phyloP scores from a whole-genome alignment of 202 grass and related monocot species.

The Carex arenaria region DNA sequence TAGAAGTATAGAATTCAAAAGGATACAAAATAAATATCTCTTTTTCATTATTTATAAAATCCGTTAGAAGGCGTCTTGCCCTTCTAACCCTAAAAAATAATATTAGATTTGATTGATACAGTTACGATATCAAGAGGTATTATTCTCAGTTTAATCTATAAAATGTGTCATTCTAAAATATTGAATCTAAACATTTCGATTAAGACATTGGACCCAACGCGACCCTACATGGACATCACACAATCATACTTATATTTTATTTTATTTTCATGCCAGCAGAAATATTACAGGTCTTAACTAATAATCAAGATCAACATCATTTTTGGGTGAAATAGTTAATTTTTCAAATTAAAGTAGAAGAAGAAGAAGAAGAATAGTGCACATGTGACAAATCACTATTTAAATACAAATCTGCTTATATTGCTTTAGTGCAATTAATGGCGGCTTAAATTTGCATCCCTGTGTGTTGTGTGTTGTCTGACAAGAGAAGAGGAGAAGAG shows the following conservation, averaged over 20 bases:
- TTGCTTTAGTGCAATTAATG: neutral
- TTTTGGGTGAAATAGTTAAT: neutral
- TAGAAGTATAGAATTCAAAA: neutral
- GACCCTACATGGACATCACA: neutral
- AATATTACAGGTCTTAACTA: neutral
- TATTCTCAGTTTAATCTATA: neutral
- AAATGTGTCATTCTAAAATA: neutral
- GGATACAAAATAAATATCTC: neutral
- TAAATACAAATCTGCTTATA: neutral
- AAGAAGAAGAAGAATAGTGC: neutral
- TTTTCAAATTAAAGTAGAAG: neutral
- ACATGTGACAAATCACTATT: neutral
- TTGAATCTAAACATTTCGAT: neutral
- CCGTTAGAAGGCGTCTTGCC: too few species aligned
- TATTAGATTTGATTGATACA: neutral
- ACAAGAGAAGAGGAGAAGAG: neutral
- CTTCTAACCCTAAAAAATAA: neutral
- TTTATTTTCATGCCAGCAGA: neutral
- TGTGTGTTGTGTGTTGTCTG: neutral
- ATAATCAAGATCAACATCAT: neutral
- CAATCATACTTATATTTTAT: neutral
- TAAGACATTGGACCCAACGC: slow-evolving; percentile 12
- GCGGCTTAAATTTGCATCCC: neutral
- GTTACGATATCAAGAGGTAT: neutral
- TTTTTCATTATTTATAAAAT: too few species aligned